Percentiles rank a stretch among this genome's conserved stretches.
Evolutionary conservation across 1,139 yeast species (phyloP).

Genomic region (Schwanniomyces etchellsii): DNA sequence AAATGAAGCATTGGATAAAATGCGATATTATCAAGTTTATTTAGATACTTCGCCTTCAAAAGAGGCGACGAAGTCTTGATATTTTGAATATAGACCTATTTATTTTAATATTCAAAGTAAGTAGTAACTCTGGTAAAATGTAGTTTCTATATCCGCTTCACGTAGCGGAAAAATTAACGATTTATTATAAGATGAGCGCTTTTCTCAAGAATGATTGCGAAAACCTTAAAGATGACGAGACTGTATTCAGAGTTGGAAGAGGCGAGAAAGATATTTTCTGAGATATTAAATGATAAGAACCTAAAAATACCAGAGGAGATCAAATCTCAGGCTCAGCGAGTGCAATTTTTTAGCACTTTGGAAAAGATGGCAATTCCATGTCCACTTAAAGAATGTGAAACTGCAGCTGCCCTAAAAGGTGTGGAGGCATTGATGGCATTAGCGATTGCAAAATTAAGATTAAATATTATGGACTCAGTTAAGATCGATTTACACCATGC

Average conservation of each 20-base stretch:
- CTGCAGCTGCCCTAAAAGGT: conserved; percentile 22
- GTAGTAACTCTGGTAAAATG: too few relatives aligned
- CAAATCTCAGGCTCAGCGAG: conserved; percentile 9
- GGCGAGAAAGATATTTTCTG: conserved; percentile 12
- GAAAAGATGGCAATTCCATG: conserved; percentile 17
- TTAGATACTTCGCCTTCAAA: too few relatives aligned
- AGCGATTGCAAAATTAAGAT: conserved; percentile 16
- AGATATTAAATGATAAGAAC: conserved; percentile 10
- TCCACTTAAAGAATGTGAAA: conserved; percentile 23
- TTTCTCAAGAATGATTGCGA: too few relatives aligned
- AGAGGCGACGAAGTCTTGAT: too few relatives aligned
- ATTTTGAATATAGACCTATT: too few relatives aligned
- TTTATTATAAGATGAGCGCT: too few relatives aligned
- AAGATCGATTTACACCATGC: conserved; percentile 22
- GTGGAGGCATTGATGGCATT: conserved; percentile 20
- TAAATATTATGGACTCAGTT: conserved; percentile 9
- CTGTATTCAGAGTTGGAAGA: conserved; percentile 13
- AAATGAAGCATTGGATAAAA: too few relatives aligned
- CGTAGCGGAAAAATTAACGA: too few relatives aligned
- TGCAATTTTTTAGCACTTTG: conserved; percentile 12
- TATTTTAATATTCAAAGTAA: too few relatives aligned
- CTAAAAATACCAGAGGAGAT: conserved; percentile 16
- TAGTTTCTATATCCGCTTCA: too few relatives aligned
- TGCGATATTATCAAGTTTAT: too few relatives aligned
- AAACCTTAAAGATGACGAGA: too few relatives aligned